Evolutionary conservation across 148 eudicot genomes (phyloP), one percentile per base, ranked within the genome.

Genomic region (Gaultheria prostrata): DNA sequence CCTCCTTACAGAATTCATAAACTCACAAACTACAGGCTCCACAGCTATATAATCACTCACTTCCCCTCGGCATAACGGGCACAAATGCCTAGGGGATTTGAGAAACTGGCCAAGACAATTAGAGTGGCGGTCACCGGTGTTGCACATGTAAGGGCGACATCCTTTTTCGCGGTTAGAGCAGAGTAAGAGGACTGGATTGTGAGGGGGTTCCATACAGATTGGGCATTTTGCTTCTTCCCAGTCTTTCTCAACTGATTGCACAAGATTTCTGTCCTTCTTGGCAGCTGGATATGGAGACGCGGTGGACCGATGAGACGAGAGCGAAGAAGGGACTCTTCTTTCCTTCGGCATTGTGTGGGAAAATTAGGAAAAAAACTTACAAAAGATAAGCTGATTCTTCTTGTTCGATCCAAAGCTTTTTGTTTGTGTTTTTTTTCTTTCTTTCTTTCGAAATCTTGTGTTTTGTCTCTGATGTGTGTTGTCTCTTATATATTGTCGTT

Each of bases 61-160:
- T 28, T 84, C 50, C 13, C 92, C 92, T 67, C 91, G 33, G 45
- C 91, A 90, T 4, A 87, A 84, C 18, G 92, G 91, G 83, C 92
- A 89, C 0, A 45, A 45, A 39, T 18, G 28, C 11, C 61, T 26
- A n/a, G 67, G 33, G 48, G 83, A 56, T 32, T 84, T 74, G 57
- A 50, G 8, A 24, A 71, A 83, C 79, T 83, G 85, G 73, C 74
- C 75, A 24, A 83, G 67, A 53, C 83, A 86, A 39, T 86, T 83
- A 1, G 88, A 86, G 74, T 86, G 80, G 15, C 65, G 80, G n/a
- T 33, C 20, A 69, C 85, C 79, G 10, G 88, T 86, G 83, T 83
- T 30, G 33, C 88, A 86, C 85, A 86, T 79, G 59, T 32, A 86
- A 78, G 88, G 80, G 70, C 53, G 85, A 35, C 88, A 86, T 30